Evolutionary conservation across 2,329 filamentous ascomycete species (phyloP), one percentile per base, ranked within the genome.

Genomic region (Scopulariopsis brevicaulis): DNA sequence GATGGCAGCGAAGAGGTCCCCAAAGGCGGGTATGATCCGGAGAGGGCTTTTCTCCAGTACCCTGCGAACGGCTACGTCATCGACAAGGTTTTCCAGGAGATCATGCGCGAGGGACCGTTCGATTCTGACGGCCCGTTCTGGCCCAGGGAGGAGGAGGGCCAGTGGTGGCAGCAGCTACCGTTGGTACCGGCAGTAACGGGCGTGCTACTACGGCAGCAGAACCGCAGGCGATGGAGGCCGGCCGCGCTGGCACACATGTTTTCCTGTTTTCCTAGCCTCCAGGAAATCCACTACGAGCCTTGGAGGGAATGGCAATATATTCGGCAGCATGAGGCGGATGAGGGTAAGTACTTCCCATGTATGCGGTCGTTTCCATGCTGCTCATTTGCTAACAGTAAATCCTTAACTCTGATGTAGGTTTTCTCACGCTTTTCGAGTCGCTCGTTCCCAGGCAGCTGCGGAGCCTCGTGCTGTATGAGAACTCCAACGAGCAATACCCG

Each of bases 281-380:
- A 68, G 61, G 68, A 74, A 60, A 61, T 74, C 61, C 65, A 66
- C 56, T 73, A 71, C 62, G 70, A 73, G 61, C 71, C 69, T 56
- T 73, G 71, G 70, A 69, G 67, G 60, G 68, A 71, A 61, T 69
- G 62, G 63, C 14, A 2, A 57, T 43, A 0, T 10, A 58, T 64
- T 10, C 54, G 68, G 57, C 7, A 0, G 28, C 57, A 57, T 25
- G 34, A 28, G 2, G 68, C 67, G 10, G 70, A 71, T 63, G 18
- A 60, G 64, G 24, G 68, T 63, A 61, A 68, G 65, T 70, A 14
- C 59, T 63, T 57, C 20, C 51, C n/a, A 58, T 57, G 25, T 60
- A 58, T 66, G 53, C 61, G 66, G 52, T 59, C 25, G 25, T n/a
- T 53, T 10, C 18, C 14, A 53, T 53, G 18, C n/a, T 11, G 24